Conservation (phyloP, 257 asterid species). For the Agastache rugosa region DNA sequence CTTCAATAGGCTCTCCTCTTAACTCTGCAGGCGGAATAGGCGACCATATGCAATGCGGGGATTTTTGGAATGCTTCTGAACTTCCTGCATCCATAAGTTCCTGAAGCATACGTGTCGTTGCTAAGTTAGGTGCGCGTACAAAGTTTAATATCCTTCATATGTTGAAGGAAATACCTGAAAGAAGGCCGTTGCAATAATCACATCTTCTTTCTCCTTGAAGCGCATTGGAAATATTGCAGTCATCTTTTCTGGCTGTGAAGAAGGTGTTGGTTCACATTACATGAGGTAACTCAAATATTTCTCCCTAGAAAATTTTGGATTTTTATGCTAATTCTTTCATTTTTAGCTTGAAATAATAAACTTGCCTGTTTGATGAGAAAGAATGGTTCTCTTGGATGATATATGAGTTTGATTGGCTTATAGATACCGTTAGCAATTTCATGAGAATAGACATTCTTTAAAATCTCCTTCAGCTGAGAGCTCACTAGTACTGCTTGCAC, state of each 20-base stretch:
- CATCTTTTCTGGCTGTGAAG: constrained; percentile 66
- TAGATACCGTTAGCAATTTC: constrained; percentile 54
- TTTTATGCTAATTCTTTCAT: neutral
- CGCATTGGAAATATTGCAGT: constrained; percentile 92
- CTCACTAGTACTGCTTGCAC: constrained; percentile 80
- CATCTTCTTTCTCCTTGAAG: constrained; percentile 76
- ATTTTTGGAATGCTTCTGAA: constrained; percentile 57
- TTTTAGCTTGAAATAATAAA: neutral
- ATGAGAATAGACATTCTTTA: constrained; percentile 58
- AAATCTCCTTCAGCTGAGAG: constrained; percentile 80
- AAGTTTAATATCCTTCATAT: neutral
- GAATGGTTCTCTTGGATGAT: constrained; percentile 83
- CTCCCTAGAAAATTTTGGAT: neutral
- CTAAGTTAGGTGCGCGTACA: neutral
- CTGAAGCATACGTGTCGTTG: constrained; percentile 38
- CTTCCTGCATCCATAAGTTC: constrained; percentile 80
- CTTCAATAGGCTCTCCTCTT: constrained; percentile 87
- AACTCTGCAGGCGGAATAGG: constrained; percentile 87
- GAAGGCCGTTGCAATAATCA: constrained; percentile 75
- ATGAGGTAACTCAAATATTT: constrained; percentile 5
- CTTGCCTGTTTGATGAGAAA: constrained; percentile 75
- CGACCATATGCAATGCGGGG: constrained; percentile 91
- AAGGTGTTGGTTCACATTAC: constrained; percentile 11
- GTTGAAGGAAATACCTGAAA: constrained; percentile 59
- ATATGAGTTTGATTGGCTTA: constrained; percentile 71